Conservation (phyloP, 495 filamentous ascomycete species). For the Penicilliopsis zonata region DNA sequence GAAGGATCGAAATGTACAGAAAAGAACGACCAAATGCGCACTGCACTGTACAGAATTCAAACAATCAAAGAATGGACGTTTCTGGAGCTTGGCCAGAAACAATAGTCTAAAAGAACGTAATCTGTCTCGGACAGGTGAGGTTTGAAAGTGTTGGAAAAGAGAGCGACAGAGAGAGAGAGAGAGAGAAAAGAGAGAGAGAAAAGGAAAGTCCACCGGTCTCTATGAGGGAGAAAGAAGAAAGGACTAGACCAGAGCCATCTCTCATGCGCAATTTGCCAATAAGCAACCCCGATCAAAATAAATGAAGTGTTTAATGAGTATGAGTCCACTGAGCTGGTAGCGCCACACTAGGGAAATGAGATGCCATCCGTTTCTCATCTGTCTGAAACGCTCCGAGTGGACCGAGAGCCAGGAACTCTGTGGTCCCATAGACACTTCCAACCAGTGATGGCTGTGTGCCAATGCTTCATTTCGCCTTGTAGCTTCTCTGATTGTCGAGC, state of each 20-base stretch:
- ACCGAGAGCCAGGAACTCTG: no score
- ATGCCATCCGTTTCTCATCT: neutral
- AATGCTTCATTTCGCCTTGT: no score
- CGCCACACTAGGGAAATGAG: neutral
- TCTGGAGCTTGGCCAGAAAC: slow-evolving; percentile 13
- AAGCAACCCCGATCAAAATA: no score
- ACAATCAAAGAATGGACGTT: slow-evolving; percentile 21
- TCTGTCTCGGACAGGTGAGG: neutral
- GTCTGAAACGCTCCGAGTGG: neutral
- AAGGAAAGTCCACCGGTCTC: neutral
- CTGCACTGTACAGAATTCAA: neutral
- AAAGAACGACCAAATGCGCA: neutral
- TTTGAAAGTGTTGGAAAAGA: no score
- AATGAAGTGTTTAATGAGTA: neutral
- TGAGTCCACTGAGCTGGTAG: neutral
- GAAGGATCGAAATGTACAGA: neutral
- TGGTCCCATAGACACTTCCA: no score
- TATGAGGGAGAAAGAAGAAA: no score
- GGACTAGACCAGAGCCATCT: no score
- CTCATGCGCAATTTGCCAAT: neutral
- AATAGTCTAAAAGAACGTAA: no score
- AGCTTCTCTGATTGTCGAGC: no score
- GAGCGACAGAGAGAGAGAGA: neutral
- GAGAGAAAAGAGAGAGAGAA: neutral
- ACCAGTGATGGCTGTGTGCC: no score